These are phyloP conservation scores for Globisporangium emineosum DNA, from an alignment of 352 stramenopile genomes.

Conservation along the genomic window DNA sequence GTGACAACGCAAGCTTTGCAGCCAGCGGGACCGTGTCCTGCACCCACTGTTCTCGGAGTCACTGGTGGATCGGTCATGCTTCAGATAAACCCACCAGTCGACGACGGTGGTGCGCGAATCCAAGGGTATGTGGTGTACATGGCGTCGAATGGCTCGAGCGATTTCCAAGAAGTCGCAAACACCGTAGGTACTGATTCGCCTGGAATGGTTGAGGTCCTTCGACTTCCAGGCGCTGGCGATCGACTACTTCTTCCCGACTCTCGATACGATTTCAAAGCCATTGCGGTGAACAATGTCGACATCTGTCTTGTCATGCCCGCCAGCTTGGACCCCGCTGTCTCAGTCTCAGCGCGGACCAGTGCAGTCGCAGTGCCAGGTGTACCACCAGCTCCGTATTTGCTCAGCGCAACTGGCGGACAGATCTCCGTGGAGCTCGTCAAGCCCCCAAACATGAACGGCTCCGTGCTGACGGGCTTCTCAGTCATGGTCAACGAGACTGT, in stretches of 20 bases:
- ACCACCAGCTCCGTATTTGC: constrained; percentile 44
- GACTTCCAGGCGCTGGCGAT: constrained; percentile 21
- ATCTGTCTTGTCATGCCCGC: constrained; percentile 30
- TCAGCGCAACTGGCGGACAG: constrained; percentile 45
- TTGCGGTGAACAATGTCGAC: constrained; percentile 47
- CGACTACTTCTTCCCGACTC: constrained; percentile 29
- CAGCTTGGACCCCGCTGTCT: constrained; percentile 15
- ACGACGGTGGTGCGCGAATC: constrained; percentile 38
- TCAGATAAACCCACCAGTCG: constrained; percentile 7
- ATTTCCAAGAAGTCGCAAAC: constrained; percentile 33
- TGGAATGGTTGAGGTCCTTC: constrained; percentile 33
- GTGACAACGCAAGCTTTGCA: constrained; percentile 2
- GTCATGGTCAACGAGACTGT: constrained; percentile 28
- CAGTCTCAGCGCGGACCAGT: constrained; percentile 25
- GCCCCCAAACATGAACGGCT: constrained; percentile 50
- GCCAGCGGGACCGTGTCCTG: constrained; percentile 9
- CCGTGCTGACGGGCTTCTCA: constrained; percentile 39
- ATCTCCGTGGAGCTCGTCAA: constrained; percentile 44
- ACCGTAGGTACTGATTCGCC: constrained; percentile 22
- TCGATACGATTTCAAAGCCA: constrained; percentile 47
- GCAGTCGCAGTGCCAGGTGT: constrained; percentile 30
- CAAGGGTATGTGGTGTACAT: constrained; percentile 59
- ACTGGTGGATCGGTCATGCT: constrained; percentile 14
- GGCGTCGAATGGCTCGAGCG: constrained; percentile 23
- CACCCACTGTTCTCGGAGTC: constrained; percentile 4